These are phyloP conservation scores for Scutellaria galericulata DNA, from an alignment of 257 asterid species.

Conservation along the genomic window DNA sequence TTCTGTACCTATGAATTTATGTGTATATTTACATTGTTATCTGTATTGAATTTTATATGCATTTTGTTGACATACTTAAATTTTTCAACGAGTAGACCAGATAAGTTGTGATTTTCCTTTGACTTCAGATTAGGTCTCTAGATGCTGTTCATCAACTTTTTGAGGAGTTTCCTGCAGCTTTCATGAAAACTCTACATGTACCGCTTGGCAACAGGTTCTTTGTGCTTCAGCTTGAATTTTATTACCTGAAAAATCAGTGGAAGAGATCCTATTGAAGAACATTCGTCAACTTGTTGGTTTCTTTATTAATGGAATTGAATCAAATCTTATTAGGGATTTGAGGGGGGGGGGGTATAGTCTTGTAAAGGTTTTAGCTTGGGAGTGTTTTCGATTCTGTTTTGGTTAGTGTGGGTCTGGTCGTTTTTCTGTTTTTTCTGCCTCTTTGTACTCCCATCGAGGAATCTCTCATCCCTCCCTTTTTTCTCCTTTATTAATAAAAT, in stretches of 20 bases:
- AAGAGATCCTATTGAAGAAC: conserved; percentile 22
- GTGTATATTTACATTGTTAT: conserved; percentile 3
- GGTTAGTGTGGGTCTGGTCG: no score
- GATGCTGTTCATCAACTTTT: conserved; percentile 93
- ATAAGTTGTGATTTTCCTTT: conserved; percentile 34
- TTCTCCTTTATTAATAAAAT: no score
- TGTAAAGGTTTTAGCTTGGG: no score
- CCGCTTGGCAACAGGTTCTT: conserved; percentile 67
- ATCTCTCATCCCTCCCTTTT: no score
- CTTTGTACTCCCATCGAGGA: no score
- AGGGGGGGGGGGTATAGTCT: no score
- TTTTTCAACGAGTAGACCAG: conserved; percentile 4
- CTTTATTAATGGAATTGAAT: conserved; percentile 35
- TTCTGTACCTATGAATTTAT: conserved; percentile 1
- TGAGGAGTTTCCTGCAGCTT: conserved; percentile 91
- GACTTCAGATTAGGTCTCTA: conserved; percentile 87
- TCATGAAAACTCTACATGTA: conserved; percentile 80
- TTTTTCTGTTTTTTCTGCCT: no score
- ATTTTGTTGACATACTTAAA: not conserved
- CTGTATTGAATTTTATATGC: not conserved
- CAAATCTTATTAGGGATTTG: no score
- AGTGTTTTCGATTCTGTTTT: no score
- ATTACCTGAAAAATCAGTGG: conserved; percentile 18
- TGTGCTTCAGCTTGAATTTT: conserved; percentile 28
- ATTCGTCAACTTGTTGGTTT: conserved; percentile 17